Evolutionary conservation across 2,329 filamentous ascomycete species (phyloP), one percentile per base, ranked within the genome.

Genomic region (Metarhizium sp.): DNA sequence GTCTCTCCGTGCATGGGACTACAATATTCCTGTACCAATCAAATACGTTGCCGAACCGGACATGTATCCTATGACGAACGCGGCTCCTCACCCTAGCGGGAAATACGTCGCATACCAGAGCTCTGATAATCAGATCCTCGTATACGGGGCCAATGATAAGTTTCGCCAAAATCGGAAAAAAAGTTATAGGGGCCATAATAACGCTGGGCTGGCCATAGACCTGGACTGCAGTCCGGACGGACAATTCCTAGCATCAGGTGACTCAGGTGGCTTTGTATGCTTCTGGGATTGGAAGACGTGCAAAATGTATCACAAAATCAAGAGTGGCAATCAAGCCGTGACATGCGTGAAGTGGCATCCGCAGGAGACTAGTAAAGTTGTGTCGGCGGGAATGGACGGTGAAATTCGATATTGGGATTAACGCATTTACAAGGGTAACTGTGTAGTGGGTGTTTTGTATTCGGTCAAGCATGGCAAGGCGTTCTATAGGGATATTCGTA

Each of bases 231-330:
- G 85, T 64, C 90, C 92, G 1, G 94, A 97, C 68, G 94, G 94
- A 0, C 90, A 95, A 67, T 95, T 96, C 69, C 77, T 99, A 54
- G 87, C 85, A 20, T 88, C 83, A 18, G 94, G 94, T 59, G 94
- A 99, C 70, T 89, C 84, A 52, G 90, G 83, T 16, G 94, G 95
- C 40, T 96, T 83, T 65, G 84, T 96, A 50, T 95, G 89, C 72
- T 96, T 97, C 74, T 99, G 92, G 90, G 94, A 97, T 72, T 99
- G 92, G 90, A 99, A 99, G 81, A 96, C 91, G 43, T 95, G 92
- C 71, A 97, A 96, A 75, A 92, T 99, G 91, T 96, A 90, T 73
- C 90, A 96, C 74, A 97, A 97, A 79, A 84, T 99, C 61, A 83
- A 88, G 72, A 92, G 90, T 29, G 85, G 89, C 57, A 91, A 90